Conservation (phyloP, 805 yeast species). For the Starmerella lactis-condensi region DNA sequence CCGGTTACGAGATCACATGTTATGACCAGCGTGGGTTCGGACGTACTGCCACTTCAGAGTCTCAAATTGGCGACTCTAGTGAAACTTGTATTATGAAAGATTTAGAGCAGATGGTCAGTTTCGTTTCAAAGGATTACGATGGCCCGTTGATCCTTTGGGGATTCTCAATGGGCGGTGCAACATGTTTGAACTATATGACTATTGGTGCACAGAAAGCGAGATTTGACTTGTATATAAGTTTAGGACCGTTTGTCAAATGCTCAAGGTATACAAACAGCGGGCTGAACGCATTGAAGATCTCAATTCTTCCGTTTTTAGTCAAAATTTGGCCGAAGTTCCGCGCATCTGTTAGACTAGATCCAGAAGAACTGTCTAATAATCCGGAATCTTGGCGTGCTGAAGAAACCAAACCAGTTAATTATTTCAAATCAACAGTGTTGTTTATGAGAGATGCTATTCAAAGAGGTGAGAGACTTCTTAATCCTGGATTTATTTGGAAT, state of each 20-base stretch:
- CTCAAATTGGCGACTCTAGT: constrained; percentile 16
- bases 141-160: constrained; percentile 20
- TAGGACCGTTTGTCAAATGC: constrained; percentile 18
- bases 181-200: constrained; percentile 20
- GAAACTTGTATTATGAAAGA: constrained; percentile 10
- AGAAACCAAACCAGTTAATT: constrained; percentile 16
- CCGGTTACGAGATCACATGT: constrained; percentile 21
- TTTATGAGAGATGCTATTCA: constrained; percentile 19
- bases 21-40: constrained; percentile 26
- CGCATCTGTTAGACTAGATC: constrained; percentile 13
- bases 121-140: constrained; percentile 7
- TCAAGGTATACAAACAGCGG: constrained; percentile 9
- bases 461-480: constrained; percentile 19
- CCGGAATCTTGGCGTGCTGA: constrained; percentile 8
- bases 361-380: constrained; percentile 18
- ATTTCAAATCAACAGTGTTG: constrained; percentile 16
- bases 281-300: constrained; percentile 15
- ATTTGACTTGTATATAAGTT: constrained; percentile 21
- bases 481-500: constrained; percentile 15
- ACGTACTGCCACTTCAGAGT: constrained; percentile 16
- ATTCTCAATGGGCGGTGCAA: constrained; percentile 24
- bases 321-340: constrained; percentile 17
- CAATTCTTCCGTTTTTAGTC: constrained; percentile 16
- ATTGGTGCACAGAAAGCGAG: constrained; percentile 19
- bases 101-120: constrained; percentile 18